Base-by-base conservation (phyloP, 2,329 filamentous ascomycete species). In the Aureobasidium namibiae region DNA sequence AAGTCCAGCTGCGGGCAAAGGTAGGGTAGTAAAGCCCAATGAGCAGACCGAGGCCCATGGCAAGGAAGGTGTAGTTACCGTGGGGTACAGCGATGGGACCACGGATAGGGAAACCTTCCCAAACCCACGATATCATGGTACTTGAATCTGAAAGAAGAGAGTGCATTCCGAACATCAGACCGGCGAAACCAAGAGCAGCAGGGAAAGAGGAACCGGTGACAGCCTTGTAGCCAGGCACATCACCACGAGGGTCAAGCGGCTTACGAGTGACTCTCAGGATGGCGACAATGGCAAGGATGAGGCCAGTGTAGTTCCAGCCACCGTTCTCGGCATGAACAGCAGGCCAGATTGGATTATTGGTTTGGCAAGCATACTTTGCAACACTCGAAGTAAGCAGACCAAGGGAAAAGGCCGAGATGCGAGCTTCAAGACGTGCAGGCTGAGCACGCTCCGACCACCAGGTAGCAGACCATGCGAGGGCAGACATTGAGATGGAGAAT, bases 61-160 rank as follows among this genome's bases (percentile, higher is more conserved):
- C 87, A 57, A 89, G 81, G 56, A 96, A 83, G 1, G 91, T 96
- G 70, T 87, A 83, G 67, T 89, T 90, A 57, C 92, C 94, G 68
- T 97, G 91, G n/a, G 91, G 90, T 49, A 87, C 90, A 62, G 91
- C 84, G 52, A 94, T 83, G 2, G 94, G 94, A 7, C 94, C 94
- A 52, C 88, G 85, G 41, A 97, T 83, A 14, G 94, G 94, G 67
- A 89, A 99, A 7, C 94, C 94, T 66, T 96, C 91, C 94, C 94
- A 99, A 2, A 90, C 90, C 94, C 94, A 99, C 16, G 92, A 81
- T 60, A 97, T 96, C 91, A 99, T 97, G 57, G 94, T 99, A 76
- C 94, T 97, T 0, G 92, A 95, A 71, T 99, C 94, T 0, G 94
- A 96, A 11, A 99, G 81, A 10, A 99, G 79, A 1, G 92, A 96